Conservation (phyloP, 331 rosid genomes). For the Phaseolus coccineus region DNA sequence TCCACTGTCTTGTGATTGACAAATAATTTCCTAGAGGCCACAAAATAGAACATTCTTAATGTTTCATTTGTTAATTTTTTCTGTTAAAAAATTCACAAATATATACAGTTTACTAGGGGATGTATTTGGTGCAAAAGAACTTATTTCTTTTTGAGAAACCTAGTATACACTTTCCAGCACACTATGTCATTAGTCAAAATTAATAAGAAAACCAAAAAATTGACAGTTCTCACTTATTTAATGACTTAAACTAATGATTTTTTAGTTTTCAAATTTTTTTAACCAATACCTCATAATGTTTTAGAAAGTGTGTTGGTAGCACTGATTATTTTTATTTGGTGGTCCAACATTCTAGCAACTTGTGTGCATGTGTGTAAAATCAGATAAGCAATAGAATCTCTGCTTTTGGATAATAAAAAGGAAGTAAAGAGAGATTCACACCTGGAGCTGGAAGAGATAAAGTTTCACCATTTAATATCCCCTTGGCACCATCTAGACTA, state of each 20-base stretch:
- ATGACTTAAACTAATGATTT: too few species aligned
- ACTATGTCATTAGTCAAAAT: too few species aligned
- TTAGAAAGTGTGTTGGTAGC: background rate
- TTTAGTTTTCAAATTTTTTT: too few species aligned
- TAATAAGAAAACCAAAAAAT: too few species aligned
- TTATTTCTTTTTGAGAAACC: background rate
- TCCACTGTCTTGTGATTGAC: conserved; percentile 61
- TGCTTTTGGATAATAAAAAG: conserved; percentile 3
- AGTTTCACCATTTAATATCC: conserved; percentile 52
- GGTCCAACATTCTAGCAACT: conserved; percentile 12
- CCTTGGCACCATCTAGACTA: conserved; percentile 51
- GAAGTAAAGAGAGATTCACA: conserved; percentile 34
- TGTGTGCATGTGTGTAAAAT: background rate
- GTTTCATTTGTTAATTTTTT: background rate
- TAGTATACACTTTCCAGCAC: too few species aligned
- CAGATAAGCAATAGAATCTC: background rate
- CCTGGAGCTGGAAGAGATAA: conserved; percentile 66
- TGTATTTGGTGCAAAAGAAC: background rate
- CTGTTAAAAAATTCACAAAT: background rate
- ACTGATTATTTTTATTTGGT: background rate
- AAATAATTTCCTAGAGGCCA: conserved; percentile 65
- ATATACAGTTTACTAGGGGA: conserved; percentile 15
- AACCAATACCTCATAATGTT: too few species aligned
- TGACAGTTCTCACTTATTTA: too few species aligned
- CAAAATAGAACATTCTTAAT: conserved; percentile 1